phyloP scores from a whole-genome alignment of 2,329 filamentous ascomycete genomes.

The Colletotrichum sp. region DNA sequence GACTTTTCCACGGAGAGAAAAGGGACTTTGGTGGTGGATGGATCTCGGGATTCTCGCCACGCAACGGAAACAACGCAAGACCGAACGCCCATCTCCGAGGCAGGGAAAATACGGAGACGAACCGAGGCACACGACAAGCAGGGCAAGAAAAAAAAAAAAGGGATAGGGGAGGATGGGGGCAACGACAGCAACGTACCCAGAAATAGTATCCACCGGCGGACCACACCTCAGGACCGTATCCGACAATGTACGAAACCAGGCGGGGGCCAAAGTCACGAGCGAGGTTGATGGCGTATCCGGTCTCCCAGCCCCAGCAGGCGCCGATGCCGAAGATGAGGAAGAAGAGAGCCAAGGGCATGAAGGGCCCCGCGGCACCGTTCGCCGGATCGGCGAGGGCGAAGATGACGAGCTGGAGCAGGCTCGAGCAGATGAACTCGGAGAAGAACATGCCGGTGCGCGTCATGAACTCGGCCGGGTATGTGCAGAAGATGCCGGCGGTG shows the following conservation, averaged over 20 bases:
- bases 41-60: neutral
- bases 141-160: no score
- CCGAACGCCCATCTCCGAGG: neutral
- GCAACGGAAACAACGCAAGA: neutral
- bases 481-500: conserved; percentile 75
- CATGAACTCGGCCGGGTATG: conserved; percentile 72
- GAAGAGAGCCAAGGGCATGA: conserved; percentile 68
- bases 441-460: conserved; percentile 72
- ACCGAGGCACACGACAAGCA: neutral
- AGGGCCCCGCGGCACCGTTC: conserved; percentile 60
- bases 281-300: conserved; percentile 77
- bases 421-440: conserved; percentile 71
- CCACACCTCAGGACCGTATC: conserved; percentile 73
- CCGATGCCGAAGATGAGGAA: conserved; percentile 78
- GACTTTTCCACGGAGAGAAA: neutral
- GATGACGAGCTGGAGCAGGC: conserved; percentile 74
- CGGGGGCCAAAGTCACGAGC: conserved; percentile 76
- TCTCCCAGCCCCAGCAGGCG: conserved; percentile 77
- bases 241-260: conserved; percentile 69
- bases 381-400: conserved; percentile 68
- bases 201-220: conserved; percentile 73
- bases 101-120: neutral
- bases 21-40: neutral
- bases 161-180: neutral
- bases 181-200: conserved; percentile 55